phyloP scores from a whole-genome alignment of 1,284 basidiomycete species.

The Wolfiporia cocos region DNA sequence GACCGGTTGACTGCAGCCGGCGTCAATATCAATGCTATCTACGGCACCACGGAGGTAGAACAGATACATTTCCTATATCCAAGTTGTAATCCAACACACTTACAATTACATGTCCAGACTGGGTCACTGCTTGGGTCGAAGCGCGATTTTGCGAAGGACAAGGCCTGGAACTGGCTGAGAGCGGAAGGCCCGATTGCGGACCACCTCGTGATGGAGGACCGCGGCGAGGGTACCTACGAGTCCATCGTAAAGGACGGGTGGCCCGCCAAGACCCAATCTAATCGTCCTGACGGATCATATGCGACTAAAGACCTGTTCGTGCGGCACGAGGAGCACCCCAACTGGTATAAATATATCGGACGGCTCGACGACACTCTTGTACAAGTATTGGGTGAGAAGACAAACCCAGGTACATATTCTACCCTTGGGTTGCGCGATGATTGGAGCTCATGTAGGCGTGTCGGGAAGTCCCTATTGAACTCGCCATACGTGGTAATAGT shows the following conservation, averaged over 20 bases:
- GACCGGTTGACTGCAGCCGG: conserved; percentile 44
- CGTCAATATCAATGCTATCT: conserved; percentile 47
- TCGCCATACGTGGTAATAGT: conserved; percentile 35
- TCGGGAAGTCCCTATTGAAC: conserved; percentile 33
- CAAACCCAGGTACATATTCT: conserved; percentile 35
- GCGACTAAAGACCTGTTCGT: conserved; percentile 55
- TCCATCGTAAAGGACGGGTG: conserved; percentile 50
- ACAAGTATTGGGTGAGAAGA: conserved; percentile 48
- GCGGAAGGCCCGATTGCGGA: conserved; percentile 24
- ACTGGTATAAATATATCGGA: conserved; percentile 50
- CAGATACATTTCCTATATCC: too few species aligned
- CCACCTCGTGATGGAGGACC: conserved; percentile 41
- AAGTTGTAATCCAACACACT: background rate
- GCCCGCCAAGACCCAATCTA: conserved; percentile 45
- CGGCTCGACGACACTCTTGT: conserved; percentile 56
- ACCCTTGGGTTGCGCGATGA: background rate
- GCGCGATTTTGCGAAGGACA: conserved; percentile 45
- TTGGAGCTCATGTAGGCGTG: background rate
- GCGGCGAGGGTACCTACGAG: conserved; percentile 42
- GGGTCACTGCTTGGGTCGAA: conserved; percentile 44
- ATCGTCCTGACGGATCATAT: conserved; percentile 52
- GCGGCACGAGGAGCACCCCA: conserved; percentile 34
- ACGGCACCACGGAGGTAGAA: conserved; percentile 38
- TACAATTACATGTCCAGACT: conserved; percentile 15
- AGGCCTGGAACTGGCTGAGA: conserved; percentile 56